Evolutionary conservation across 495 filamentous ascomycete species (phyloP).

Genomic region (Gamarada debralockiae): DNA sequence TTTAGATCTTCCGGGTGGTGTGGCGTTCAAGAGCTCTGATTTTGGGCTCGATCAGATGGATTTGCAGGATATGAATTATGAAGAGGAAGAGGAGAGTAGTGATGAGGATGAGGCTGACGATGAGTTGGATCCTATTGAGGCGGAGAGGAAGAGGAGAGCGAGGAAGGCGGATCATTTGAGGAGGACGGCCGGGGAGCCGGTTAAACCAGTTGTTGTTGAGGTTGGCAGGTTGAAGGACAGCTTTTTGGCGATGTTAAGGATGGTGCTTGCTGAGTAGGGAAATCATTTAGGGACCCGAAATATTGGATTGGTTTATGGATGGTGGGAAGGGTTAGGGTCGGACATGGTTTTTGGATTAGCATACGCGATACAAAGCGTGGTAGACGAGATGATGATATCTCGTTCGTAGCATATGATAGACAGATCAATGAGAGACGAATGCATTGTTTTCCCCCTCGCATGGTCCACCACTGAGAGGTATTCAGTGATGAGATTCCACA

Average conservation of each 20-base stretch:
- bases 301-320: neutral
- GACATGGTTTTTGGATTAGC: neutral
- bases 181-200: conserved; percentile 82
- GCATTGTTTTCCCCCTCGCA: no score
- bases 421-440: no score
- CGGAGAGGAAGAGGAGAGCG: conserved; percentile 71
- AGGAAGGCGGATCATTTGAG: conserved; percentile 75
- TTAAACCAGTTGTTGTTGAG: conserved; percentile 77
- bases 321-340: neutral
- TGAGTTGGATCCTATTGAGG: conserved; percentile 77
- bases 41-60: conserved; percentile 90
- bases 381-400: neutral
- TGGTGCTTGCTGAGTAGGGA: conserved; percentile 72
- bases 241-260: conserved; percentile 81
- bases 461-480: no score
- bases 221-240: conserved; percentile 70
- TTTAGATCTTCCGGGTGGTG: conserved; percentile 39
- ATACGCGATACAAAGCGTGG: no score
- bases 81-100: conserved; percentile 56
- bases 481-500: no score
- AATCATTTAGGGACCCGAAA: neutral
- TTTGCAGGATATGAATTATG: conserved; percentile 75
- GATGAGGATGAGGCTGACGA: conserved; percentile 75
- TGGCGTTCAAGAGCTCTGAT: conserved; percentile 67
- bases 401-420: neutral